Base-by-base conservation (phyloP, 2,329 filamentous ascomycete genomes). In the Beauveria pseudobassiana region DNA sequence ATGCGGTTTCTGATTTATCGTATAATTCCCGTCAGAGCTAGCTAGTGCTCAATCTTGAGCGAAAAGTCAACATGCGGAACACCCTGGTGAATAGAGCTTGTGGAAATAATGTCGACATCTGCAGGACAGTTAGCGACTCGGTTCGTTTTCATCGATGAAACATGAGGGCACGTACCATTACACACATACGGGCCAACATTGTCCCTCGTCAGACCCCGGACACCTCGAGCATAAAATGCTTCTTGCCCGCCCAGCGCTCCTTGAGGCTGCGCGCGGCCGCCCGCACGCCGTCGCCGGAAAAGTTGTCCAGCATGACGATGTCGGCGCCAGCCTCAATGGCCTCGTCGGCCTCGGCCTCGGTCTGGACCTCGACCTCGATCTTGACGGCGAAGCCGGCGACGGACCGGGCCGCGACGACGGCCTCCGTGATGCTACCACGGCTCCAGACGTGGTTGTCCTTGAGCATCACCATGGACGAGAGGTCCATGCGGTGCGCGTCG, bases 361-460 rank as follows among this genome's bases (percentile, higher is more conserved):
- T 89, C 78, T 93, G 91, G 52, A 95, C 95, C 79, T 99, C 93
- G 26, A 99, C 95, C 78, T 99, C 95, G 46, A 99, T 84, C 81
- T 98, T 99, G 63, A 96, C 81, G 46, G 90, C 86, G 75, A 98
- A 99, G 0, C 95, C 95, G 9, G 87, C 93, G 0, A 88, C 91
- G 12, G 87, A 82, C 73, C 91, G 91, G 26, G 95, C 95, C 2
- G 93, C 91, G 46, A 80, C 79, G 26, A 99, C 93, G 6, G 95
- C 95, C 24, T 89, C 86, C 1, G 89, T 87, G 74, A 99, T 98
- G 71, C 89, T 90, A 28, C 88, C 88, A 59, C 89, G 88, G 65
- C 91, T 91, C 89, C 93, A 97, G 62, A 99, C 88, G 76, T 99
- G 95, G 76, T 99, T 99, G 76, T 99, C 95, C 79, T 99, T 99